Percentiles rank a stretch among this genome's conserved stretches.
These are phyloP conservation scores for Scleromitrula shiraiana DNA, from an alignment of 2,329 filamentous ascomycete genomes.

Conservation along the genomic window DNA sequence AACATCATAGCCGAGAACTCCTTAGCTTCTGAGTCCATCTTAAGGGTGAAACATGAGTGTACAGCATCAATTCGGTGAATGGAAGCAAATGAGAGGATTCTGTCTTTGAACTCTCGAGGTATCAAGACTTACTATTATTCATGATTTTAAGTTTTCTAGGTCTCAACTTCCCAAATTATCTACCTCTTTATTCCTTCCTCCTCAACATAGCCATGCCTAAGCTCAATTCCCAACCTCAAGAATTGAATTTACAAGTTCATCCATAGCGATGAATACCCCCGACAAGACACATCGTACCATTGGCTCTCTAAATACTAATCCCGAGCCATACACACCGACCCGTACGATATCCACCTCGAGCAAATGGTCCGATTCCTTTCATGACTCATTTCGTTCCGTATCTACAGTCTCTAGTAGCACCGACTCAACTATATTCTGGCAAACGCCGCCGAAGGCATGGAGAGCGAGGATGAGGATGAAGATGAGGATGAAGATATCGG, in stretches of 20 bases:
- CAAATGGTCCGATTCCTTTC: slow-evolving; percentile 6
- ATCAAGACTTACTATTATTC: too few relatives aligned
- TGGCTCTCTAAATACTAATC: slow-evolving; percentile 8
- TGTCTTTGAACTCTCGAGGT: too few relatives aligned
- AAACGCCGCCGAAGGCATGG: slow-evolving; percentile 19
- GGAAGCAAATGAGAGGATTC: too few relatives aligned
- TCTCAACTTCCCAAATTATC: neutral
- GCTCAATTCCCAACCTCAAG: neutral
- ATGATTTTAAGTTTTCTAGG: neutral
- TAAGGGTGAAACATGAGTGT: too few relatives aligned
- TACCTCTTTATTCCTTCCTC: neutral
- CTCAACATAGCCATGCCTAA: too few relatives aligned
- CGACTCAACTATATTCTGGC: slow-evolving; percentile 19
- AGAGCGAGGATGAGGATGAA: neutral
- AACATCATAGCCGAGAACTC: neutral
- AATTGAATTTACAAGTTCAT: too few relatives aligned
- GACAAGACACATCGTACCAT: slow-evolving; percentile 14
- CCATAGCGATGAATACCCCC: slow-evolving; percentile 11
- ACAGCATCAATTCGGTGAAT: too few relatives aligned
- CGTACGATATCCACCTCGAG: slow-evolving; percentile 12
- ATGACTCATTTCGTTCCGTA: neutral
- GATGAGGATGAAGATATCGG: neutral
- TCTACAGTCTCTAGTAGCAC: slow-evolving; percentile 8
- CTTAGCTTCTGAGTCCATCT: too few relatives aligned
- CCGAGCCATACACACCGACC: slow-evolving; percentile 16